Evolutionary conservation across 768 basidiomycete species (phyloP), one percentile per base, ranked within the genome.

Genomic region (Lyophyllum atratum): DNA sequence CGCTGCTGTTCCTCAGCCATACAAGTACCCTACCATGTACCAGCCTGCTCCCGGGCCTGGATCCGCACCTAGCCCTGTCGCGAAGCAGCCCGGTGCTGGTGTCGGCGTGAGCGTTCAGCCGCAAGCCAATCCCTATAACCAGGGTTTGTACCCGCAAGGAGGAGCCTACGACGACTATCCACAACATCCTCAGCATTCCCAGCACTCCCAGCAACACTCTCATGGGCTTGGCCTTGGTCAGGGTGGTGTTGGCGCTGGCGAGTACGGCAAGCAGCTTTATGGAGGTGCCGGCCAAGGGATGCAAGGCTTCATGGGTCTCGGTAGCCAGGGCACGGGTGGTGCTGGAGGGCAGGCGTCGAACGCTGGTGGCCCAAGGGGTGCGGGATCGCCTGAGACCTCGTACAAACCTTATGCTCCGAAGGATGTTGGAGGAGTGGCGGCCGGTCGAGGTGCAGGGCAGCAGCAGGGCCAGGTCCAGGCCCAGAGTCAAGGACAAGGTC

Each of bases 11-110:
- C 86, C 89, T 7, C 86, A 88, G 64, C 85, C 84, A 3, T 89
- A 86, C 67, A 89, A 92, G 72, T 92, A 91, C 66, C 88, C 89
- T 1, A 70, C 88, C 28, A 85, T 91, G 73, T 91, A 88, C 77
- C 85, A 86, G 63, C 80, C 85, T 29, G 86, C 87, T 15, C 86
- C 88, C 21, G 85, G 85, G 0, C 87, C 87, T 15, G 84, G 81
- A 3, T 82, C 82, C 15, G 85, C 82, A 5, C 82, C 86, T 0
- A 86, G 85, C 53, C 85, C 87, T 1, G 83, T 81, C 4, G 72
- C 79, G n/a, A 88, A 89, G 66, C 88, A 89, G 64, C 83, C 84
- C 15, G 83, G 82, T 37, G 78, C 75, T 49, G 80, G 80, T 56
- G 82, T 75, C 29, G 72, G 71, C 48, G 82, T 75, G 29, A 70